Base-by-base conservation (phyloP, 2,329 filamentous ascomycete genomes). In the Trichoderma asperellum region DNA sequence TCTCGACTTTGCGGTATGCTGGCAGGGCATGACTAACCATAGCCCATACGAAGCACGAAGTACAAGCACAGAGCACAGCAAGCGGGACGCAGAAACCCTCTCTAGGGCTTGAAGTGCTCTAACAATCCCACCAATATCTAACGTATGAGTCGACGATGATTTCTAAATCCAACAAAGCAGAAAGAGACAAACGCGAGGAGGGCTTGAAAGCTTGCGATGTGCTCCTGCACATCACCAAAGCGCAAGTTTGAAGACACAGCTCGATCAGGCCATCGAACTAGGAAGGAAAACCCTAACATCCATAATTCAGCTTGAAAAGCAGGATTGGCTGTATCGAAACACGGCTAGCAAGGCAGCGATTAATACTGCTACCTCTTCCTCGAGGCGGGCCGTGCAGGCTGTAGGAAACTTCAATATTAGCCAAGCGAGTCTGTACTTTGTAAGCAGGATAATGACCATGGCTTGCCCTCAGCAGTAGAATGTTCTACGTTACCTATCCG, bases 391-490 rank as follows among this genome's bases (percentile, higher is more conserved):
- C 32, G 8, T 59, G 63, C 63, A 52, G 5, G 18, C 18, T 37
- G 53, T 35, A 55, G 40, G 43, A 37, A 37, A 11, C 37, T 43
- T 43, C 40, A 43, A 21, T 35, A 32, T 37, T 59, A 47, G 21
- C 21, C 55, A 58, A 58, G 40, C 55, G 63, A 59, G 55, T 24
- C 53, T 58, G 55, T 47, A 58, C 55, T 58, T 59, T 35, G 63
- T 67, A 67, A 67, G 63, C 63, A 67, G 29, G 35, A 37, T 24
- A 67, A 59, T 37, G 63, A 67, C 27, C 63, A 67, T 24, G 55
- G 63, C 21, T 35, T 59, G 55, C 55, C 37, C 21, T 59, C 55
- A 37, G 59, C 63, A 35, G 40, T 49, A 24, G 40, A 67, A 52
- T 49, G 32, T 34, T 67, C 55, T 52, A 56, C 55, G 40, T 59